Conservation (phyloP, 2,329 filamentous ascomycete species). For the Fusarium mangiferae region DNA sequence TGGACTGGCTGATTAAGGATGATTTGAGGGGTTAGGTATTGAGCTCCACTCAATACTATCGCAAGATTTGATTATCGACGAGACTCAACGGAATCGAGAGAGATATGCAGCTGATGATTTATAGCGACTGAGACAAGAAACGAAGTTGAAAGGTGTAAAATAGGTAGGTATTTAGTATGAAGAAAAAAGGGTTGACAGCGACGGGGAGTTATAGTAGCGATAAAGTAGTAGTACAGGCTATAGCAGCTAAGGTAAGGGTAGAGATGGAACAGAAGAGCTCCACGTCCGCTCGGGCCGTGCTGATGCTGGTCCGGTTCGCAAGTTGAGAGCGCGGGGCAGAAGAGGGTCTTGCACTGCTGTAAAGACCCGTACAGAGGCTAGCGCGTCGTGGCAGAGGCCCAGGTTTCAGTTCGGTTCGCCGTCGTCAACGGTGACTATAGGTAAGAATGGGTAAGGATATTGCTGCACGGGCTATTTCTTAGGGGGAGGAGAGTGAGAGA, state of each 20-base stretch:
- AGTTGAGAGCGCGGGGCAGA: conserved; percentile 38
- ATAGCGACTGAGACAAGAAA: background rate
- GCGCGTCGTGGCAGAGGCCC: conserved; percentile 39
- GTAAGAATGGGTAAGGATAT: conserved; percentile 34
- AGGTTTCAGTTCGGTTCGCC: conserved; percentile 45
- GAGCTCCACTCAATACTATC: conserved; percentile 36
- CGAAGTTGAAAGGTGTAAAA: background rate
- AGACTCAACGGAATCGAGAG: background rate
- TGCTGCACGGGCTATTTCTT: conserved; percentile 29
- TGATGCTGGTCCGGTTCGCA: conserved; percentile 27
- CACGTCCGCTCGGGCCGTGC: conserved; percentile 38
- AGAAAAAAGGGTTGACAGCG: conserved; percentile 16
- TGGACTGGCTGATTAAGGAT: conserved; percentile 33
- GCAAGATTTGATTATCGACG: conserved; percentile 20
- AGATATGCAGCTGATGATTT: conserved; percentile 18
- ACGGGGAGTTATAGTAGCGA: conserved; percentile 12
- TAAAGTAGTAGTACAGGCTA: conserved; percentile 2
- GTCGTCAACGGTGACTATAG: conserved; percentile 44
- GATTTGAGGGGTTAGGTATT: conserved; percentile 33
- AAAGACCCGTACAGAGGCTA: conserved; percentile 16
- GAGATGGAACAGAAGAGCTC: conserved; percentile 39
- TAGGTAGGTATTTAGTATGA: background rate
- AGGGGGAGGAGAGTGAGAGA: background rate
- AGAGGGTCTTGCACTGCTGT: conserved; percentile 18
- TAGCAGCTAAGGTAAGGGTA: background rate